Base-by-base conservation (phyloP, 306 rosid genomes). In the Crataegus laevigata region DNA sequence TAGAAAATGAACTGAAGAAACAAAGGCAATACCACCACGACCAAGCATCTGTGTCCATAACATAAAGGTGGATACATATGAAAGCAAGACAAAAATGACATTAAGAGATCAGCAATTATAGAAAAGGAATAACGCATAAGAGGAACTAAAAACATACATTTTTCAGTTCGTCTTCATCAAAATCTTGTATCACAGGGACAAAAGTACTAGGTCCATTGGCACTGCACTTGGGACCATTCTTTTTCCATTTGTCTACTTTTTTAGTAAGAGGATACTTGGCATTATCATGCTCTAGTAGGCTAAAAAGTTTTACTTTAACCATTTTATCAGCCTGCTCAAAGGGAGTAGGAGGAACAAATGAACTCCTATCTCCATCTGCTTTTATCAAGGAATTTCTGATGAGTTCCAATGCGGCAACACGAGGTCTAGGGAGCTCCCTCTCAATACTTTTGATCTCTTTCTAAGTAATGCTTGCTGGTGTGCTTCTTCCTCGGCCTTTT, bases 341-440 rank as follows among this genome's bases (percentile, higher is more conserved):
- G 24, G 85, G 76, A 40, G 97, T 93, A 74, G 96, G 98, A 63
- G 96, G 98, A 75, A 93, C 97, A 81, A 93, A 89, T 69, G 96
- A 91, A 84, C 98, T 93, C 88, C 89, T 93, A 81, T 93, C 98
- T 75, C 85, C 98, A 84, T 89, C 97, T 74, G 93, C 88, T 83
- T 83, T 88, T 80, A 88, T 75, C 86, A 93, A 86, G 60, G 98
- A 91, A 83, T 88, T 89, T 75, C 84, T 88, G 76, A 93, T 89
- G 29, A 84, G 84, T 52, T 89, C 98, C 79, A 93, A 77, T 29
- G 98, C 91, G 29, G 89, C 93, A 69, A 74, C 74, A 77, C 97
- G 98, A 70, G 98, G 98, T 82, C 98, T 88, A 43, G 98, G 98
- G 77, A 91, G 96, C 84, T 82, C 98, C 84, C 98, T 89, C 65